Evolutionary conservation across 495 filamentous ascomycete genomes (phyloP).

Genomic region (Podospora sp.): DNA sequence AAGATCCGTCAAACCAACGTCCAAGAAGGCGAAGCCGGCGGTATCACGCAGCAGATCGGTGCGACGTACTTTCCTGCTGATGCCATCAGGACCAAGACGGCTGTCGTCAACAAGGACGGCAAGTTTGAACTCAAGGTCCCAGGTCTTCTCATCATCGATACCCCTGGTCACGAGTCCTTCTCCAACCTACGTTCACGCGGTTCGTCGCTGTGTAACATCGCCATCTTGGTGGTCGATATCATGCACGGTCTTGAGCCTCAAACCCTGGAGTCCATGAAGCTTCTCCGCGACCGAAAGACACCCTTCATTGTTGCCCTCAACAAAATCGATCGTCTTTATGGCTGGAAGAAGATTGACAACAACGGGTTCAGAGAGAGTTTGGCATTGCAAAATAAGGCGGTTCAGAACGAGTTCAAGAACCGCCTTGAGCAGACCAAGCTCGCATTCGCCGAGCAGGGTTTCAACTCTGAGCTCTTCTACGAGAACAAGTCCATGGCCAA

Average conservation of each 20-base stretch:
- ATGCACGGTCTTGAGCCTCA: constrained; percentile 99
- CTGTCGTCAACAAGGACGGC: constrained; percentile 87
- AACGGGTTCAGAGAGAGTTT: constrained; percentile 96
- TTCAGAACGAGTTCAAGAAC: constrained; percentile 92
- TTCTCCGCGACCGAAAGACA: constrained; percentile 91
- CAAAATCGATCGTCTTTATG: constrained; percentile 99
- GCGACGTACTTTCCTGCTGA: constrained; percentile 99
- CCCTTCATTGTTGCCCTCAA: constrained; percentile 99
- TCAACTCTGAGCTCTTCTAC: constrained; percentile 95
- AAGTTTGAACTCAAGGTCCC: constrained; percentile 97
- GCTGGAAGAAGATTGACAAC: constrained; percentile 97
- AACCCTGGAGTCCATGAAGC: constrained; percentile 93
- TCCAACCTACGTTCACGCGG: constrained; percentile 95
- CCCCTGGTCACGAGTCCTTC: constrained; percentile 99
- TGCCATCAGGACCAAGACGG: constrained; percentile 85
- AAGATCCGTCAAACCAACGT: constrained; percentile 99
- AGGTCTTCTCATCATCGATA: constrained; percentile 96
- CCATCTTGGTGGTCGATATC: constrained; percentile 98
- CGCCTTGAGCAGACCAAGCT: constrained; percentile 89
- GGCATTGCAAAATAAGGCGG: constrained; percentile 85
- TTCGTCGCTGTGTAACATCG: constrained; percentile 98
- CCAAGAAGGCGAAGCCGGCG: constrained; percentile 98
- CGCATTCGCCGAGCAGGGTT: constrained; percentile 92
- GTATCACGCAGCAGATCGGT: constrained; percentile 99
- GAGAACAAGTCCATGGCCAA: constrained; percentile 97